These are phyloP conservation scores for Infundibulicybe gibba DNA, from an alignment of 768 basidiomycete genomes.

Conservation along the genomic window DNA sequence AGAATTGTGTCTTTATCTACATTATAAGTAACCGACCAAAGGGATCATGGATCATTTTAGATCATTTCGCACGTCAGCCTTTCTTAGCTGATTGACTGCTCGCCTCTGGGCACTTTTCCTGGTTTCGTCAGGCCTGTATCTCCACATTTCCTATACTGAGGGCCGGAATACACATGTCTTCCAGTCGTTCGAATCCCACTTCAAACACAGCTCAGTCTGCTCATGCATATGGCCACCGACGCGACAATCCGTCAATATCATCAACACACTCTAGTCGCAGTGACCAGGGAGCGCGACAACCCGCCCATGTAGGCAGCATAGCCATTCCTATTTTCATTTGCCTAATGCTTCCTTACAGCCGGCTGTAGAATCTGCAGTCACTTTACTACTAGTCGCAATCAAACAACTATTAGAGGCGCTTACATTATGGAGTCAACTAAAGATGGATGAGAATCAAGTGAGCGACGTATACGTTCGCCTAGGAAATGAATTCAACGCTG, in stretches of 20 bases:
- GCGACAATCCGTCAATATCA: conserved; percentile 49
- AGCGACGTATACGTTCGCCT: conserved; percentile 96
- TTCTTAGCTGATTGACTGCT: too few species aligned
- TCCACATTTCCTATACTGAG: too few species aligned
- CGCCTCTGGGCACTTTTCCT: too few species aligned
- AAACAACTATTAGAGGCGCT: conserved; percentile 91
- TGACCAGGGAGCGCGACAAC: conserved; percentile 37
- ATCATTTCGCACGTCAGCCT: conserved; percentile 6
- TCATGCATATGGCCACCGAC: conserved; percentile 37
- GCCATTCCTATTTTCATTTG: conserved; percentile 4
- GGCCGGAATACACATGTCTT: not conserved
- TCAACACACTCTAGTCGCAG: conserved; percentile 43
- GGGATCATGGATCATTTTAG: too few species aligned
- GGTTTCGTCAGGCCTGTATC: too few species aligned
- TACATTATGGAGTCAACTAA: conserved; percentile 76
- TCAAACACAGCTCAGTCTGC: conserved; percentile 21
- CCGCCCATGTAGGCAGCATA: conserved; percentile 27
- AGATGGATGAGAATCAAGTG: conserved; percentile 74
- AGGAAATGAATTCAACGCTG: conserved; percentile 96
- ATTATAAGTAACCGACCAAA: too few species aligned
- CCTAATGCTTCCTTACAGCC: conserved; percentile 38
- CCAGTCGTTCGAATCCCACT: conserved; percentile 17
- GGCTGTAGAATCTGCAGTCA: conserved; percentile 87
- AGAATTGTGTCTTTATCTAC: not conserved
- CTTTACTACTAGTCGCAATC: conserved; percentile 89